phyloP scores from a whole-genome alignment of 495 filamentous ascomycete species.

The Talaromyces thailandensis region DNA sequence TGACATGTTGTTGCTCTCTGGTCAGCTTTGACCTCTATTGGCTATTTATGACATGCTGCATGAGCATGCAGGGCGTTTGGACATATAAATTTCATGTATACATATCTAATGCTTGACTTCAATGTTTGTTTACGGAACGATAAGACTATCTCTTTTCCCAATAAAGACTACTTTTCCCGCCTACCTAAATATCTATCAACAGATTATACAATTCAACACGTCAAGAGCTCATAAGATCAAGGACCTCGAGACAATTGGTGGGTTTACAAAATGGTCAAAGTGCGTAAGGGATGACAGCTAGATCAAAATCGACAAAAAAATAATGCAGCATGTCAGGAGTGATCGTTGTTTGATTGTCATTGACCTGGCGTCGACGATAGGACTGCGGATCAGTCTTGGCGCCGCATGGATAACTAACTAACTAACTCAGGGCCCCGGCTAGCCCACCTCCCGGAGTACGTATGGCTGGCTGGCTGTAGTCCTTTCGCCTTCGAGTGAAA shows the following conservation, averaged over 20 bases:
- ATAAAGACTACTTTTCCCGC: not conserved
- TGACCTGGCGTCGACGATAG: not conserved
- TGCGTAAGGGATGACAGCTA: too few species aligned
- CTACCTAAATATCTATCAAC: too few species aligned
- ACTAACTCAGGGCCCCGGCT: not conserved
- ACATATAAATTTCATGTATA: conserved; percentile 4
- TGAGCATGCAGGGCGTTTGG: conserved; percentile 5
- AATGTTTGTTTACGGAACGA: not conserved
- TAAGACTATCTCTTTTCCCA: not conserved
- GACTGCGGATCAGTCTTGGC: not conserved
- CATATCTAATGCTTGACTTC: not conserved
- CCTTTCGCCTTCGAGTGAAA: not conserved
- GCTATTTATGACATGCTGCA: not conserved
- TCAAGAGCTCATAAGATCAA: not conserved
- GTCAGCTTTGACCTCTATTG: not conserved
- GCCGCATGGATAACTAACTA: conserved; percentile 2
- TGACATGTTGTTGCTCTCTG: not conserved
- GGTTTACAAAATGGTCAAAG: too few species aligned
- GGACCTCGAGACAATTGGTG: not conserved
- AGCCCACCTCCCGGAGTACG: not conserved
- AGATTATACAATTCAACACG: too few species aligned
- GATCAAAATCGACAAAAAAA: not conserved
- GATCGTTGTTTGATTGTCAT: not conserved
- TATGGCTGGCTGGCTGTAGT: too few species aligned
- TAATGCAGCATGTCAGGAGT: not conserved